Base-by-base conservation (phyloP, 1,284 basidiomycete genomes). In the Cryptococcus sp. region DNA sequence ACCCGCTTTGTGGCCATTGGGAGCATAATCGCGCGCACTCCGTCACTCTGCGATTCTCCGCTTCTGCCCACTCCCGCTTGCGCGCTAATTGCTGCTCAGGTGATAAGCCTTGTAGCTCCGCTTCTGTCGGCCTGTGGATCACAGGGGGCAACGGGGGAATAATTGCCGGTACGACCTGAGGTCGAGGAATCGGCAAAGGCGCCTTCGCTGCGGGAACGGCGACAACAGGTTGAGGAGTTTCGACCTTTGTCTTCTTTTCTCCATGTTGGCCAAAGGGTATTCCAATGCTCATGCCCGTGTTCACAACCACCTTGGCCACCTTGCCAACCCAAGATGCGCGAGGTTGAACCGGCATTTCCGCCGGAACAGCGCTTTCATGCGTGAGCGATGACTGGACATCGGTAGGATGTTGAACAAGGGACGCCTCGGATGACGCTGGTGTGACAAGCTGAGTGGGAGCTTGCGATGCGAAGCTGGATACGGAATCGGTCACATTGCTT, bases 1-100 rank as follows among this genome's bases (percentile, higher is more conserved):
- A 92, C 48, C 89, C 87, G 76, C 87, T 89, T 56, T 77, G 65
- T 58, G 92, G 91, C 80, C 91, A 89, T 70, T 92, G 90, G 7
- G 68, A 71, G 48, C 76, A 76, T 17, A 79, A 61, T 38, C 70
- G 63, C 0, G 75, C 75, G 55, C 71, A 70, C 55, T 75, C 70
- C 40, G 62, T 63, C 16, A 76, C 63, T 19, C 63, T 55, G n/a
- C 58, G 47, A 20, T 67, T 67, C 59, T 75, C 65, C 10, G 65
- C 67, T 41, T 71, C 68, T 1, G 66, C 65, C 72, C 71, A 76
- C 55, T 71, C 70, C 41, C 61, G 46, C 49, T 57, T 54, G 19
- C 46, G 53, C 16, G 47, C 56, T 48, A 58, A 38, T 22, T 47
- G 52, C 13, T 57, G 58, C 47, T 63, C 64, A 5, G 55, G 59